Percentiles rank a stretch among this genome's conserved stretches.
Evolutionary conservation across 495 filamentous ascomycete species (phyloP).

Genomic region (Neurospora tetrasperma): DNA sequence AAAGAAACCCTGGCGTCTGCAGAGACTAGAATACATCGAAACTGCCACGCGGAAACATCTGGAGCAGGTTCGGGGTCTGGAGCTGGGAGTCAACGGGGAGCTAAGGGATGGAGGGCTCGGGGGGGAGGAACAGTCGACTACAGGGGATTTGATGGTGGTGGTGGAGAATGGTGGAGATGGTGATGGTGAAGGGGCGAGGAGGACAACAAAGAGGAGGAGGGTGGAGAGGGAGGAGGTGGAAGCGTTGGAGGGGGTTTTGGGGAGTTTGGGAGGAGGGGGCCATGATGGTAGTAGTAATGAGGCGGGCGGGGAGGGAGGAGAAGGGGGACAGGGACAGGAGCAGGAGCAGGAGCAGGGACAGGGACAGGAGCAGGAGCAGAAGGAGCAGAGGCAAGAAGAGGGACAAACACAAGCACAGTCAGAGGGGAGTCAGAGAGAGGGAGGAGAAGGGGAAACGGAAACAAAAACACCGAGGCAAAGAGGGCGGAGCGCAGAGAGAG

Average conservation of each 20-base stretch:
- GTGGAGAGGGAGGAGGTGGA: conserved; percentile 41
- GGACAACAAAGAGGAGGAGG: conserved; percentile 24
- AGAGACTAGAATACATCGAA: conserved; percentile 70
- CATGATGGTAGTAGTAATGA: not conserved
- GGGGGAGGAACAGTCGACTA: conserved; percentile 38
- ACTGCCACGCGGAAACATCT: conserved; percentile 49
- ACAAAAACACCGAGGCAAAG: not conserved
- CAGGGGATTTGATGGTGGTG: conserved; percentile 37
- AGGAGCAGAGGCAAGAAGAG: not conserved
- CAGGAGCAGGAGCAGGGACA: not conserved
- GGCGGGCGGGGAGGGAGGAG: not conserved
- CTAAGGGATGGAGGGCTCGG: conserved; percentile 38
- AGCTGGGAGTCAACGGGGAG: conserved; percentile 45
- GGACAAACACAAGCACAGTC: not conserved
- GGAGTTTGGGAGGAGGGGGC: conserved; percentile 24
- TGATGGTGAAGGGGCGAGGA: conserved; percentile 28
- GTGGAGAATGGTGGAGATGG: conserved; percentile 12
- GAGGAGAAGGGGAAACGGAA: not conserved
- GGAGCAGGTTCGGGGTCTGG: conserved; percentile 42
- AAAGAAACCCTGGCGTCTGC: conserved; percentile 40
- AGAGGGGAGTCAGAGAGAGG: not conserved
- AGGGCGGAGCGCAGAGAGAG: not conserved
- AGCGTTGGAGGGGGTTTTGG: conserved; percentile 37
- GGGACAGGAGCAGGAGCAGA: not conserved
- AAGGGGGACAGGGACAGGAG: not conserved